Evolutionary conservation across 129 eudicot genomes (phyloP), one percentile per base, ranked within the genome.

Genomic region (Solidago caesia): DNA sequence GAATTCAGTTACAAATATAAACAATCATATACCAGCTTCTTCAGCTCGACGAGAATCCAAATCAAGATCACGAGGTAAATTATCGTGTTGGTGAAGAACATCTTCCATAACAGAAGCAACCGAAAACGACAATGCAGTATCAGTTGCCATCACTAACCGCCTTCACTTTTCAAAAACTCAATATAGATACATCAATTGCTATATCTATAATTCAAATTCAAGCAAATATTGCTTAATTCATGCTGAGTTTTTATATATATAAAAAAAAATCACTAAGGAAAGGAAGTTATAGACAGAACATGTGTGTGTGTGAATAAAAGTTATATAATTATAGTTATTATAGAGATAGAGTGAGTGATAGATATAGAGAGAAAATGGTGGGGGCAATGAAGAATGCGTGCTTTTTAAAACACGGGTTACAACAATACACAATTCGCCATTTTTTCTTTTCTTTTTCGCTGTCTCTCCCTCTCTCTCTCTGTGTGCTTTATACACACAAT

Each of bases 1-100:
- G 13, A 44, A 57, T 56, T 27, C 5, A 27, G 6, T 51, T n/a
- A 55, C 8, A n/a, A 43, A 16, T 7, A 11, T 16, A 6, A 68
- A 21, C 7, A 8, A 73, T 71, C 39, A 71, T 7, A 44, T 78
- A 95, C 99, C 97, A 42, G 99, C 97, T 82, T 91, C 99, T 71
- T 95, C 94, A 1, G 99, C 99, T 78, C 97, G 75, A 11, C 99
- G 92, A 39, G 96, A 89, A 21, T 95, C 99, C 56, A 91, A 91
- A 87, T 95, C 96, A 26, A 95, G 86, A 63, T 83, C 88, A 51
- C 83, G 81, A 7, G 85, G 80, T 67, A 86, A 82, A 46, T 68
- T 75, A 14, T 86, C 96, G 62, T 91, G 99, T 60, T 89, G 99
- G 49, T 95, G 99, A 81, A 95, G 96, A 87, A 95, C 97, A 89